Evolutionary conservation across 2,329 filamentous ascomycete species (phyloP), one percentile per base, ranked within the genome.

Genomic region (Didymella keratinophila): DNA sequence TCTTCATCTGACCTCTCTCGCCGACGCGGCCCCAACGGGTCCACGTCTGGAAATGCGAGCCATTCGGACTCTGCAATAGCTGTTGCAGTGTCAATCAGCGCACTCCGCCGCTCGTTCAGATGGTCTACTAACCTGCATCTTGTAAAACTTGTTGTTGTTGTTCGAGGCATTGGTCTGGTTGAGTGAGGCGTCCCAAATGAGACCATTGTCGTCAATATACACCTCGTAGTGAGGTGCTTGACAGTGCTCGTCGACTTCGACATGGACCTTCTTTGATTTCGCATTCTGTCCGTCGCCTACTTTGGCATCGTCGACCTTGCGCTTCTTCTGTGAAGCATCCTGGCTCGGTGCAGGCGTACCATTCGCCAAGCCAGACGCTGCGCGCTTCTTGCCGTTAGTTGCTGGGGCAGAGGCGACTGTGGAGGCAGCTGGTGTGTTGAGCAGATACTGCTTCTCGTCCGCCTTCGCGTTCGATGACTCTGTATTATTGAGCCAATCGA

Each of bases 101-200:
- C 34, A 11, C 6, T 28, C 8, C n/a, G 18, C 10, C 18, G 36
- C n/a, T 6, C 16, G 12, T 36, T 18, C 3, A 18, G 3, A 16
- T 36, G 25, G 9, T 18, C 27, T 20, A 43, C 58, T 36, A 18
- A 91, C 80, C 80, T 94, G 90, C 27, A 93, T 74, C 27, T 86
- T 85, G 70, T 93, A 94, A 74, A 93, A 94, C 66, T 95, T 95
- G 76, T 95, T 94, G 76, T 90, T 90, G 71, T 94, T 95, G 45
- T 83, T 77, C 0, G 80, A 78, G 0, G 90, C 80, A 65, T 92
- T 90, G 11, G 91, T 90, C 72, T 93, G 89, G 66, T 93, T 95
- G 44, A 96, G 80, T 0, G 89, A 87, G 0, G 90, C 91, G 71
- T 96, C 92, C 73, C 86, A 94, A 46, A 94, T 91, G 54, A 89